Conservation (phyloP, 169 alveolate genomes). For the Plasmodium adleri region DNA sequence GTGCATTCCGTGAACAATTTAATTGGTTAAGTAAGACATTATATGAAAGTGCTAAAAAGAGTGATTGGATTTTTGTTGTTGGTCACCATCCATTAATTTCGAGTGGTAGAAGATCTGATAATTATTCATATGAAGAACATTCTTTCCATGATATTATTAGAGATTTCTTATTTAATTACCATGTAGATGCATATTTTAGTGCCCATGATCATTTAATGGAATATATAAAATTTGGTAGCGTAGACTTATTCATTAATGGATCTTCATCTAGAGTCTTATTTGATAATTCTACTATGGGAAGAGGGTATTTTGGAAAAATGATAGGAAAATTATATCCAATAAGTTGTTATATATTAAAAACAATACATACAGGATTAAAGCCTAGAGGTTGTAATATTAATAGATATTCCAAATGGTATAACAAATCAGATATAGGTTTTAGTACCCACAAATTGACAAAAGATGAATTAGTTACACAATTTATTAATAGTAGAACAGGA, state of each 20-base stretch:
- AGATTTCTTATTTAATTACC: conserved; percentile 47
- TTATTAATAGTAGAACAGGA: conserved; percentile 64
- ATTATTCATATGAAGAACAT: conserved; percentile 59
- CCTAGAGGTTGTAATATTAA: conserved; percentile 65
- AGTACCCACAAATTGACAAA: conserved; percentile 50
- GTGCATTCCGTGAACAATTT: conserved; percentile 57
- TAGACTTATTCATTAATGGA: conserved; percentile 63
- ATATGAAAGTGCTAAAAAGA: conserved; percentile 64
- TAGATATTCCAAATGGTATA: conserved; percentile 66
- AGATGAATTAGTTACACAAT: conserved; percentile 57
- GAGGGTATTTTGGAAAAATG: conserved; percentile 64
- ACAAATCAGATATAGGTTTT: conserved; percentile 61
- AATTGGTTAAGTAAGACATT: conserved; percentile 73
- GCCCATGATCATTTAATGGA: conserved; percentile 77
- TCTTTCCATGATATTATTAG: conserved; percentile 67
- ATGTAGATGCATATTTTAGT: conserved; percentile 74
- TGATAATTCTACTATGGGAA: conserved; percentile 71
- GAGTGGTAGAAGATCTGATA: conserved; percentile 75
- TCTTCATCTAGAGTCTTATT: conserved; percentile 70
- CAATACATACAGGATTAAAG: conserved; percentile 30
- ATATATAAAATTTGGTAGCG: conserved; percentile 40
- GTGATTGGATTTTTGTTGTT: conserved; percentile 75
- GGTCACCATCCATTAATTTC: conserved; percentile 76
- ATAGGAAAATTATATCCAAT: conserved; percentile 56
- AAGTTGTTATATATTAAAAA: conserved; percentile 50